Evolutionary conservation across 164 flowering plant species (phyloP), one percentile per base, ranked within the genome.

Genomic region (Kalanchoe fedtschenkoi): DNA sequence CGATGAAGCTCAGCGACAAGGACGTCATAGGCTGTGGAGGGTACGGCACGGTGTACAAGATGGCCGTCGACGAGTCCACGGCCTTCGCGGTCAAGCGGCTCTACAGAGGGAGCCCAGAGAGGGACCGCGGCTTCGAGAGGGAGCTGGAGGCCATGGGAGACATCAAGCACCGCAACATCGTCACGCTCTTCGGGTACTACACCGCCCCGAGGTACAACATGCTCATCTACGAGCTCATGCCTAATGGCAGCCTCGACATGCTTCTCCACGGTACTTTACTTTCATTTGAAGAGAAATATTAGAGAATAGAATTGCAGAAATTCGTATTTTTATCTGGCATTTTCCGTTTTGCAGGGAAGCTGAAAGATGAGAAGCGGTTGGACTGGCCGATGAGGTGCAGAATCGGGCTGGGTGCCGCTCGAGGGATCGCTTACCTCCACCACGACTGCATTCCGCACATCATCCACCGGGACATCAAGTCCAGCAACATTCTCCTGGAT

Each of bases 361-460:
- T 76, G 14, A 62, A 11, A 62, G 77, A 87, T 28, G 76, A 67
- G 76, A 76, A 68, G 74, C 33, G 29, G 39, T 65, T 93, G 63
- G 95, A 90, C 71, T 93, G 97, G 98, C 65, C 73, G 62, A 35
- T 87, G 37, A 88, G 99, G 75, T 85, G 80, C 71, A 90, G 74
- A 68, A 88, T 93, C 71, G 96, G 96, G 53, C 56, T 93, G 54
- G 97, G 97, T 6, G 83, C 95, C 11, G 97, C 97, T 46, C 77
- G 97, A 63, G 99, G 99, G 53, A 70, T 93, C 54, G 65, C 95
- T 5, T 93, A 93, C 75, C 95, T 90, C 63, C 99, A 93, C 64
- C 92, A 93, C 66, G 98, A 93, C 68, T 93, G 98, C 65, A 83
- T 93, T 42, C 97, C 99, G 41, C 96, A 85, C 71, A 87, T 93